phyloP scores from a whole-genome alignment of 129 eudicot species.

The Logfia minima region DNA sequence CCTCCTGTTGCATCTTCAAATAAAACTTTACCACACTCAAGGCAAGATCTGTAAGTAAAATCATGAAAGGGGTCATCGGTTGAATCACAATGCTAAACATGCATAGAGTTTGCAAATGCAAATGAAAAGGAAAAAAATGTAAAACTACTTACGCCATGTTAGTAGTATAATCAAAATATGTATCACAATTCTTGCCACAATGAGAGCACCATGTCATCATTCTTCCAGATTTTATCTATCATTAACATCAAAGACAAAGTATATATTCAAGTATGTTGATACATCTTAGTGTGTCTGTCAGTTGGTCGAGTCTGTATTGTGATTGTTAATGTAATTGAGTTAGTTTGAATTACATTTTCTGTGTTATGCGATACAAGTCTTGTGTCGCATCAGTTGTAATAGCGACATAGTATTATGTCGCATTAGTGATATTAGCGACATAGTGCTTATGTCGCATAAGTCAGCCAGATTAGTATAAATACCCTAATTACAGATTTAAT shows the following conservation, averaged over 20 bases:
- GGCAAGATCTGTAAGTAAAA: constrained; percentile 38
- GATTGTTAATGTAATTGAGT: too few relatives aligned
- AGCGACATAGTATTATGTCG: too few relatives aligned
- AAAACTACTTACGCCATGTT: constrained; percentile 18
- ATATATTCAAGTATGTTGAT: not conserved
- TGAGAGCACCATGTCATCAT: constrained; percentile 33
- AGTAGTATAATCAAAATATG: constrained; percentile 29
- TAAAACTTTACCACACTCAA: constrained; percentile 44
- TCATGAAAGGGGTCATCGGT: not conserved
- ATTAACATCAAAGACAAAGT: not conserved
- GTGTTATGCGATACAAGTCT: too few relatives aligned
- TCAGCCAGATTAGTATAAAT: too few relatives aligned
- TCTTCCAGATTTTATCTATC: constrained; percentile 22
- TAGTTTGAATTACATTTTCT: too few relatives aligned
- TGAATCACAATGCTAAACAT: not conserved
- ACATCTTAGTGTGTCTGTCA: too few relatives aligned
- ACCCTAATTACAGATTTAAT: too few relatives aligned
- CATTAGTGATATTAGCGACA: too few relatives aligned
- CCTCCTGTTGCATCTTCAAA: constrained; percentile 4
- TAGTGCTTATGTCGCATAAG: too few relatives aligned
- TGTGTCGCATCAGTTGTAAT: too few relatives aligned
- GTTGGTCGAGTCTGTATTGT: too few relatives aligned
- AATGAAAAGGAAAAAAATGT: constrained; percentile 12
- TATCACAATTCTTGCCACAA: constrained; percentile 33
- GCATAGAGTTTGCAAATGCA: constrained; percentile 2